Conservation (phyloP, 2,329 filamentous ascomycete species). For the Daldinia eschscholtzii region DNA sequence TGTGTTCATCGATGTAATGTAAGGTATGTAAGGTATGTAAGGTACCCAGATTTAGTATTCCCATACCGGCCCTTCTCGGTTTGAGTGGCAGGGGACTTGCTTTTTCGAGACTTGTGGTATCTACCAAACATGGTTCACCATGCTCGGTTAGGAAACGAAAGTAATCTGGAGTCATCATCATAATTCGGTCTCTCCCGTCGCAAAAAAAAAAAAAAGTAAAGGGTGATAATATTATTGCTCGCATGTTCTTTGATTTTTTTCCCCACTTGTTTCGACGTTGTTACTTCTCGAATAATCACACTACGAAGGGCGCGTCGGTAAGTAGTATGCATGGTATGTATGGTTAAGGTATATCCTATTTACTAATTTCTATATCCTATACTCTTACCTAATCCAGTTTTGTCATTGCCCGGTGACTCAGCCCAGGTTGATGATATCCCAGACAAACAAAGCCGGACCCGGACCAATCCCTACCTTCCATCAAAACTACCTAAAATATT, state of each 20-base stretch:
- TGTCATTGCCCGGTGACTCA: slow-evolving; percentile 16
- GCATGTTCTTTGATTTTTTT: background rate
- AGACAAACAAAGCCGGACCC: slow-evolving; percentile 4
- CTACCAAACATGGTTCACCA: slow-evolving; percentile 24
- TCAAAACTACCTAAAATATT: no score
- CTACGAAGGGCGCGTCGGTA: background rate
- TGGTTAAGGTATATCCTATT: background rate
- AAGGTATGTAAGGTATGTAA: slow-evolving; percentile 17
- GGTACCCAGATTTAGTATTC: slow-evolving; percentile 34
- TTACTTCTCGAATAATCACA: background rate
- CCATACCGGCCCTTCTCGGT: slow-evolving; percentile 35
- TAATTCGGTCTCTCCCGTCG: slow-evolving; percentile 38
- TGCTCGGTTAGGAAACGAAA: slow-evolving; percentile 37
- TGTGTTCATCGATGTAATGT: background rate
- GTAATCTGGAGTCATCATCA: slow-evolving; percentile 8
- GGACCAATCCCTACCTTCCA: background rate
- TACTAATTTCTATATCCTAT: background rate
- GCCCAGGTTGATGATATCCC: background rate
- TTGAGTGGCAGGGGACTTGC: slow-evolving; percentile 27
- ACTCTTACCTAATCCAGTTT: slow-evolving; percentile 11
- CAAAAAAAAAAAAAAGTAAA: background rate
- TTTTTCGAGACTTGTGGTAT: slow-evolving; percentile 27
- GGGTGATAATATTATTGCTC: slow-evolving; percentile 2
- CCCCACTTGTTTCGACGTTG: background rate
- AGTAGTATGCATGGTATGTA: background rate